phyloP scores from a whole-genome alignment of 768 basidiomycete genomes.

The Collybia nuda region DNA sequence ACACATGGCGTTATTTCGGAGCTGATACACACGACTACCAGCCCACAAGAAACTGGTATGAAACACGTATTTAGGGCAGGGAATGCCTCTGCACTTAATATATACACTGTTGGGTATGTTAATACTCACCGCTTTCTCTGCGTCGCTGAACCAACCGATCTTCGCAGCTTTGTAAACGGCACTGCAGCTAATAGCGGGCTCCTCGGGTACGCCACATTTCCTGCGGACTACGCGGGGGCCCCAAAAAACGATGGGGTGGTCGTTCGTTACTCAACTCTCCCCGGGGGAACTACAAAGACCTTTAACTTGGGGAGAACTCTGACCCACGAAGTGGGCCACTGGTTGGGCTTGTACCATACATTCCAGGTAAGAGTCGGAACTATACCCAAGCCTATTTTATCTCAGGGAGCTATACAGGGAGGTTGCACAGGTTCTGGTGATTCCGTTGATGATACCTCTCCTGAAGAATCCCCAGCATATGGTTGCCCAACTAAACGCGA shows the following conservation, averaged over 20 bases:
- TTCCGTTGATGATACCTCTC: constrained; percentile 40
- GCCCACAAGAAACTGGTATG: constrained; percentile 38
- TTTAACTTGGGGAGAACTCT: constrained; percentile 46
- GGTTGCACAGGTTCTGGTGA: constrained; percentile 36
- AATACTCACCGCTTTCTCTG: constrained; percentile 8
- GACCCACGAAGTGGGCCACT: constrained; percentile 52
- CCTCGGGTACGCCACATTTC: constrained; percentile 53
- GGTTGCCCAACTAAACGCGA: constrained; percentile 34
- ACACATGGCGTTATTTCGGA: not conserved
- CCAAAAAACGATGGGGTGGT: constrained; percentile 48
- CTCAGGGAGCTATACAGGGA: constrained; percentile 12
- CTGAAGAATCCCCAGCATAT: constrained; percentile 32
- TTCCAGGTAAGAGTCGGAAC: constrained; percentile 29
- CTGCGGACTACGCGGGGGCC: constrained; percentile 31
- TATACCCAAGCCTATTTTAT: not conserved
- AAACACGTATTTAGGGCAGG: constrained; percentile 41
- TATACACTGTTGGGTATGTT: constrained; percentile 35
- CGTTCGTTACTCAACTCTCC: constrained; percentile 33
- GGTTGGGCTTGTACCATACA: constrained; percentile 49
- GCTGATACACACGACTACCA: constrained; percentile 3
- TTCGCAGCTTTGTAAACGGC: constrained; percentile 16
- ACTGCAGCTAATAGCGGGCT: constrained; percentile 27
- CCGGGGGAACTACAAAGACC: constrained; percentile 36
- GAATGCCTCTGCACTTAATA: constrained; percentile 31
- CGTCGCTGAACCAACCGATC: constrained; percentile 10